Base-by-base conservation (phyloP, 2,329 filamentous ascomycete genomes). In the Chaetomiaceae sp. region DNA sequence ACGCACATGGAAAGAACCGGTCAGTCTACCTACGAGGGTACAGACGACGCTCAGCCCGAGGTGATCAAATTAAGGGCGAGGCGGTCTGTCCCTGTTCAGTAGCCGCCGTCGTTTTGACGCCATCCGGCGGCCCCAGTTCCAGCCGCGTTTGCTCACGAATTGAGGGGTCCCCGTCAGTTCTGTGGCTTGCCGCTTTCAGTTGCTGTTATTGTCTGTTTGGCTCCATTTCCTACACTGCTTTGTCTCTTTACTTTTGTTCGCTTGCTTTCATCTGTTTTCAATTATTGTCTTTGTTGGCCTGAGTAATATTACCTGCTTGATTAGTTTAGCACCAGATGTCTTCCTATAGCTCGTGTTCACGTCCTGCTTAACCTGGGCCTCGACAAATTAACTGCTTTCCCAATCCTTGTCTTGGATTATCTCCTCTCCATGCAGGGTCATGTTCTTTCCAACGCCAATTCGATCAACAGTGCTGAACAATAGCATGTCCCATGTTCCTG, bases 181-280 rank as follows among this genome's bases (percentile, higher is more conserved):
- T 14, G 15, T 34, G 12, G 30, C 7, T 34, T 22, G 18, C 20
- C 30, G 24, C 35, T 19, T 20, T 34, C 17, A 34, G 29, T 20
- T 42, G 39, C 39, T 35, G n/a, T 42, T 35, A 10, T 42, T 24
- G 7, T 42, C 30, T 42, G 18, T 34, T 32, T 42, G 18, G 39
- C 39, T 42, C 24, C 34, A 34, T 42, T 34, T 42, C 39, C 30
- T 42, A 42, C 35, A 42, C 29, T 42, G 17, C 17, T 42, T 34
- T 22, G 11, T 42, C 39, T 12, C 18, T 42, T 42, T 11, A 30
- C 39, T 42, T 22, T 42, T 34, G 15, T 42, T 33, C 20, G 24
- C 19, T 15, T 42, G 19, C 30, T 42, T 34, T 42, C 20, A 33
- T 30, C 26, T 42, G n/a, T 42, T 41, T 42, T 42, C 20, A 33